Base-by-base conservation (phyloP, 805 yeast genomes). In the Nakazawaea anatomiae region DNA sequence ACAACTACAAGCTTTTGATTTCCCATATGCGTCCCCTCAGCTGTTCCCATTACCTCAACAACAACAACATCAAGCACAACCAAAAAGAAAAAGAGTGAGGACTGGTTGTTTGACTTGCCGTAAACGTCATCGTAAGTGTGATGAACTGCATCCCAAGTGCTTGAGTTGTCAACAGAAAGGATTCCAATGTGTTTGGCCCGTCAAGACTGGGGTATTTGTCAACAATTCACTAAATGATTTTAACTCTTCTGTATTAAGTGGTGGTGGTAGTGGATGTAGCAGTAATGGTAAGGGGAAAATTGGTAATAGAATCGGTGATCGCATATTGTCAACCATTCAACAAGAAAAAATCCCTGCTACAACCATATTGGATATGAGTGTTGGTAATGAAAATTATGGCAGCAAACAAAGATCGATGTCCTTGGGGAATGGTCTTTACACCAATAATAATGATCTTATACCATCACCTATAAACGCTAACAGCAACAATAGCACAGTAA, bases 121-220 rank as follows among this genome's bases (percentile, higher is more conserved):
- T 40, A 75, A 73, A 51, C 67, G 78, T 51, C 81, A 77, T 57
- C 73, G 76, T 67, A 77, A 77, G 57, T 77, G 84, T 61, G 83
- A 78, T 60, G 84, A 79, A 57, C 75, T 72, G 50, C 69, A 68
- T 44, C 83, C 84, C 2, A 74, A 73, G 32, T 79, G 85, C 60
- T 63, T 68, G 8, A 72, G 71, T 44, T 78, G 83, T 56, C 46
- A 60, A 9, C 53, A 62, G 6, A 72, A 73, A 54, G 57, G 62
- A 42, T 50, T 71, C 58, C 72, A 58, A 49, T 68, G 72, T 54
- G 60, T 66, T 32, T 68, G 72, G 72, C 72, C 70, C 1, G 65
- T 59, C 32, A 61, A 60, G 49, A 58, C 59, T 49, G 55, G 57
- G 52, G 51, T 55, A 25, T 56, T 63, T 57, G 61, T 61, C 25